These are phyloP conservation scores for Rosellinia necatrix DNA, from an alignment of 2,329 filamentous ascomycete species.

Conservation along the genomic window DNA sequence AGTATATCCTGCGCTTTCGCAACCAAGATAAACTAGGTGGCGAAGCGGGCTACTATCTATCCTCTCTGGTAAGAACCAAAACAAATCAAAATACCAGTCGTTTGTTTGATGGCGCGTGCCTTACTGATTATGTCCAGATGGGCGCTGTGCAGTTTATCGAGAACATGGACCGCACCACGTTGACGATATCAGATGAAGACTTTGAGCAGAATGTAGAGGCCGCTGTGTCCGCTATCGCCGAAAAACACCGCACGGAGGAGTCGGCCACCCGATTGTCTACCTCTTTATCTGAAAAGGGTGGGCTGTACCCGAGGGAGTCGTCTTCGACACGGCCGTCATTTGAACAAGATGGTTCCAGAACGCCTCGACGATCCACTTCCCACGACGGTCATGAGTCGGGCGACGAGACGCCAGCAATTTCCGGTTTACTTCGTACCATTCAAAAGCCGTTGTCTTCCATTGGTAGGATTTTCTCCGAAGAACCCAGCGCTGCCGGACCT, in stretches of 20 bases:
- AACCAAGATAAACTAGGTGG: conserved; percentile 97
- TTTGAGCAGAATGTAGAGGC: conserved; percentile 97
- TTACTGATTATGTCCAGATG: conserved; percentile 56
- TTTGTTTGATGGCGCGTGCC: background rate
- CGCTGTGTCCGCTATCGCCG: conserved; percentile 92
- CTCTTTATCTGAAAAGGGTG: conserved; percentile 52
- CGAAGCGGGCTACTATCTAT: conserved; percentile 98
- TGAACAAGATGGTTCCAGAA: conserved; percentile 46
- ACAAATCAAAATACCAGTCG: background rate
- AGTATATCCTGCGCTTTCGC: conserved; percentile 95
- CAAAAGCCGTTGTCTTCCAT: conserved; percentile 90
- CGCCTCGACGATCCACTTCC: conserved; percentile 59
- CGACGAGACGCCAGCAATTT: conserved; percentile 81
- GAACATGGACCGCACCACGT: conserved; percentile 88
- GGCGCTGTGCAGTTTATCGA: conserved; percentile 97
- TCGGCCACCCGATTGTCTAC: conserved; percentile 48
- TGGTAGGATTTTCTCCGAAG: conserved; percentile 88
- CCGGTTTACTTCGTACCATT: conserved; percentile 84
- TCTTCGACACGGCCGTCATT: conserved; percentile 52
- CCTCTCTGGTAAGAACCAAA: conserved; percentile 70
- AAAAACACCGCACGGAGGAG: conserved; percentile 71
- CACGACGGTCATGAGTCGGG: conserved; percentile 55
- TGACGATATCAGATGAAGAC: conserved; percentile 92
- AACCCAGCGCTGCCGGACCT: conserved; percentile 51
- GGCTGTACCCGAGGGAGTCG: conserved; percentile 45